Evolutionary conservation across 495 filamentous ascomycete species (phyloP).

Genomic region (Talaromyces borbonicus): DNA sequence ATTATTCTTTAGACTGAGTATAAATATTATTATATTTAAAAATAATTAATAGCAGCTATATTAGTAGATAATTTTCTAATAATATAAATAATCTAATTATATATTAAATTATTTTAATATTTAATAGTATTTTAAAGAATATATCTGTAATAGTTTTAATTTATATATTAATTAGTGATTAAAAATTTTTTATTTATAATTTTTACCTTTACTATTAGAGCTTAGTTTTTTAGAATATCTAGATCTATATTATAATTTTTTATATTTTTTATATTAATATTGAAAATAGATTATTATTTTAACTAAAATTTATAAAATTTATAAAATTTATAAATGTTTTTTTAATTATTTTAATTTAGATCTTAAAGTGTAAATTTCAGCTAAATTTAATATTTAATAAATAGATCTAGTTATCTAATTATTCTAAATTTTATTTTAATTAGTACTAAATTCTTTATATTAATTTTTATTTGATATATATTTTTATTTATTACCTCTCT

Average conservation of each 20-base stretch:
- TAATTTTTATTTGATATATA: no score
- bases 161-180: slow-evolving; percentile 6
- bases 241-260: not conserved
- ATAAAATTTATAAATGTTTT: not conserved
- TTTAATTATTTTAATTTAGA: not conserved
- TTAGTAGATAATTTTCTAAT: slow-evolving; percentile 5
- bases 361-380: not conserved
- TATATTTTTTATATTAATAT: not conserved
- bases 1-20: not conserved
- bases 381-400: no score
- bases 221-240: slow-evolving; percentile 1
- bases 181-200: slow-evolving; percentile 3
- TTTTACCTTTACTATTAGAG: slow-evolving; percentile 4
- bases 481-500: no score
- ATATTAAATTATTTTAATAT: slow-evolving; percentile 1
- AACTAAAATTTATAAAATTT: not conserved
- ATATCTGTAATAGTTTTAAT: slow-evolving; percentile 8
- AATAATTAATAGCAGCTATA: not conserved
- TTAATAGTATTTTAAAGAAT: slow-evolving; percentile 1
- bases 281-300: not conserved
- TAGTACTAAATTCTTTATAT: no score
- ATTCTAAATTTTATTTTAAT: no score
- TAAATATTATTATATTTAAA: slow-evolving; percentile 1
- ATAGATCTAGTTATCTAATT: no score
- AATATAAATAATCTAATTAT: not conserved